Percentiles rank a stretch among this genome's conserved stretches.
Conservation (phyloP, 225 moss, liverwort and hornwort species). For the Asterella californica region DNA sequence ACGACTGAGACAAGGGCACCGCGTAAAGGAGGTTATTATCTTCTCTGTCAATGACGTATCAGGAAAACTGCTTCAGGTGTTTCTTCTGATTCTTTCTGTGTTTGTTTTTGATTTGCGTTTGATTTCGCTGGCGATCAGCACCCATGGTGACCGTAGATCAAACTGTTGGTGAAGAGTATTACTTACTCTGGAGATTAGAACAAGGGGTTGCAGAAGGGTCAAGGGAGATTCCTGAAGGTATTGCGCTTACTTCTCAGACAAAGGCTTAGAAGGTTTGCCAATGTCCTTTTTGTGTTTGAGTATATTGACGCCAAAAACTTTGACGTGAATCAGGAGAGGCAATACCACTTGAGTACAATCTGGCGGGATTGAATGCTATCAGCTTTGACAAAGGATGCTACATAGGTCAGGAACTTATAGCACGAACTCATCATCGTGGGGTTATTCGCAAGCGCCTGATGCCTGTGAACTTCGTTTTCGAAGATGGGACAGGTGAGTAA, state of each 20-base stretch:
- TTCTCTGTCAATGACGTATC: neutral
- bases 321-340: slow-evolving; percentile 59
- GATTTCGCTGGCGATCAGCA: slow-evolving; percentile 43
- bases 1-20: neutral
- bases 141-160: slow-evolving; percentile 66
- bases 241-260: neutral
- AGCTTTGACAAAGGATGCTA: slow-evolving; percentile 97
- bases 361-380: slow-evolving; percentile 84
- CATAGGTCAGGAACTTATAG: slow-evolving; percentile 90
- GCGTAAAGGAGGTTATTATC: neutral
- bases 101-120: neutral
- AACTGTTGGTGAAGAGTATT: slow-evolving; percentile 67
- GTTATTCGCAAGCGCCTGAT: slow-evolving; percentile 86
- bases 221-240: slow-evolving; percentile 84
- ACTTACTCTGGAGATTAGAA: slow-evolving; percentile 84
- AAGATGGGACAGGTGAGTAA: slow-evolving; percentile 67
- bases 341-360: slow-evolving; percentile 89
- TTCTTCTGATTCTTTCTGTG: neutral
- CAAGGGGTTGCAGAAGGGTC: slow-evolving; percentile 92
- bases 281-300: neutral
- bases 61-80: neutral
- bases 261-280: neutral
- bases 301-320: neutral
- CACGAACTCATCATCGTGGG: slow-evolving; percentile 92
- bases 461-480: slow-evolving; percentile 64